Percentiles rank a stretch among this genome's conserved stretches.
Conservation (phyloP, 345 rosid genomes). For the Melaleuca alternifolia region DNA sequence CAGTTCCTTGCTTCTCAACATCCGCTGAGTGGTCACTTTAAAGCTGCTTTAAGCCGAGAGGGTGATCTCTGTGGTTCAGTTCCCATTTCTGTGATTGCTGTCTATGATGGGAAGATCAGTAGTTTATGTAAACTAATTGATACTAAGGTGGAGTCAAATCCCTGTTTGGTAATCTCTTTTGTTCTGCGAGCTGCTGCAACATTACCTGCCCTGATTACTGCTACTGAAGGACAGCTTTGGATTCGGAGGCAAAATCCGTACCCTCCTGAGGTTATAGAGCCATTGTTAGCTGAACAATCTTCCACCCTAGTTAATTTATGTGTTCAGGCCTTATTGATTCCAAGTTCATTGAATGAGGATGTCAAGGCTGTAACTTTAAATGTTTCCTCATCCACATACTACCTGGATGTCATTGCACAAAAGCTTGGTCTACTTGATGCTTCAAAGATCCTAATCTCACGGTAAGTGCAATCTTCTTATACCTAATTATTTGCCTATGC, state of each 20-base stretch:
- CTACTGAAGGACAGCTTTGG: slow-evolving; percentile 33
- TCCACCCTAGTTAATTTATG: slow-evolving; percentile 9
- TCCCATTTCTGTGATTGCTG: slow-evolving; percentile 69
- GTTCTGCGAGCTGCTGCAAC: slow-evolving; percentile 60
- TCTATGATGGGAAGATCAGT: slow-evolving; percentile 50
- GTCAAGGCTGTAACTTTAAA: slow-evolving; percentile 35
- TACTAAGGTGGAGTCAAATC: slow-evolving; percentile 52
- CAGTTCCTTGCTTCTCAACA: slow-evolving; percentile 64
- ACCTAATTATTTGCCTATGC: neutral
- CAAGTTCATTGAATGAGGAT: slow-evolving; percentile 28
- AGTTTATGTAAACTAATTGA: slow-evolving; percentile 58
- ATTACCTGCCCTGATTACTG: slow-evolving; percentile 29
- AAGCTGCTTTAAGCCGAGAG: slow-evolving; percentile 56
- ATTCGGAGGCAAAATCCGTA: slow-evolving; percentile 41
- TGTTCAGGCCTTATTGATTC: slow-evolving; percentile 38
- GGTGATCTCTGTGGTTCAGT: slow-evolving; percentile 51
- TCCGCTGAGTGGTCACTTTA: slow-evolving; percentile 77
- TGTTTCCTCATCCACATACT: slow-evolving; percentile 39
- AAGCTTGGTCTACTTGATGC: slow-evolving; percentile 51
- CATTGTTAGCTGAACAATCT: slow-evolving; percentile 23
- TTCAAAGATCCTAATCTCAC: slow-evolving; percentile 55
- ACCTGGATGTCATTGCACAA: slow-evolving; percentile 66
- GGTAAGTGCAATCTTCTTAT: slow-evolving; percentile 26
- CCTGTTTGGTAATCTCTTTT: slow-evolving; percentile 39
- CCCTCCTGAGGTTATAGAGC: slow-evolving; percentile 37